phyloP scores from a whole-genome alignment of 139 green algal genomes.

The Raphidocelis subcapitata region DNA sequence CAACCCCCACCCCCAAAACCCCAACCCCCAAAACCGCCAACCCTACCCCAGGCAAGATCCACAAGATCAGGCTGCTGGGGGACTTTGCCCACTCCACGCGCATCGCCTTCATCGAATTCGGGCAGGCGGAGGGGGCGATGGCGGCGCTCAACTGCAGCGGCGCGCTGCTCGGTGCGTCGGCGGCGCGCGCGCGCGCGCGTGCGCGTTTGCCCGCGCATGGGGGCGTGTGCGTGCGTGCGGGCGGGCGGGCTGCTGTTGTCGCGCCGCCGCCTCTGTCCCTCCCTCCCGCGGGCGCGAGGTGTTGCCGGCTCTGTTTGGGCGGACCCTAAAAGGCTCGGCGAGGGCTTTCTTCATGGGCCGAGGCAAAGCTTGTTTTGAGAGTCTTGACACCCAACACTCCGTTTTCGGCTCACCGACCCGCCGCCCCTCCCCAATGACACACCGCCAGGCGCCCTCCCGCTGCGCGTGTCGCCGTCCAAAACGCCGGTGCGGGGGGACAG shows the following conservation, averaged over 20 bases:
- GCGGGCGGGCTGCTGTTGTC: not conserved
- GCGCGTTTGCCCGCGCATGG: not conserved
- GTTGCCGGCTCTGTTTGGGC: no score
- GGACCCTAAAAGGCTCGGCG: no score
- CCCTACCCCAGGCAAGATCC: constrained; percentile 64
- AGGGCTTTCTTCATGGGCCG: no score
- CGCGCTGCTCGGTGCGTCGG: constrained; percentile 73
- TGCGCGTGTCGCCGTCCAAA: constrained; percentile 87
- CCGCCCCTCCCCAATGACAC: no score
- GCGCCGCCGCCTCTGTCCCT: no score
- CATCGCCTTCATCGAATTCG: constrained; percentile 98
- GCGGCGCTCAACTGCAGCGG: constrained; percentile 90
- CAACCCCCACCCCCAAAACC: no score
- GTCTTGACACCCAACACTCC: no score
- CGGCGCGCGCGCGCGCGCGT: not conserved
- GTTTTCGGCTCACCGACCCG: no score
- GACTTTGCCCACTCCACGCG: constrained; percentile 87
- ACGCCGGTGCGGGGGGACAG: constrained; percentile 70
- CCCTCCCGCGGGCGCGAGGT: no score
- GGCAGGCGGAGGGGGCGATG: constrained; percentile 70
- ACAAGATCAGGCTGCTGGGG: constrained; percentile 82
- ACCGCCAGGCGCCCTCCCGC: constrained; percentile 66
- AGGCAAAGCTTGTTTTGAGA: no score
- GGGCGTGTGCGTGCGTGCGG: not conserved
- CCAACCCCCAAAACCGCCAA: no score